Conservation (phyloP, 352 stramenopile species). For the Phytophthora boehmeriae region DNA sequence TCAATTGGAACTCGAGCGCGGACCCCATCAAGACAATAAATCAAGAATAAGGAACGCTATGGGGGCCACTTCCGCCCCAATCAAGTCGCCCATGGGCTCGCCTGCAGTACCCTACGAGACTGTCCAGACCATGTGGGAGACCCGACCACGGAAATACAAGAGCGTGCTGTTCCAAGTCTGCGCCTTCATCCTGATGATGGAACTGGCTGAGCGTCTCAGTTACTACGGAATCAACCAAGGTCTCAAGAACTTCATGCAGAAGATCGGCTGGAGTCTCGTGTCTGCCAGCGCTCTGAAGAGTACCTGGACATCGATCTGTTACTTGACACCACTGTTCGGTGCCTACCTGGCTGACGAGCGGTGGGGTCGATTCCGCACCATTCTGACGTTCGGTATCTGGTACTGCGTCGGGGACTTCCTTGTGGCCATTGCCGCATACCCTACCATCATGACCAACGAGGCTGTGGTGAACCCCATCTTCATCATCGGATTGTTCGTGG, state of each 20-base stretch:
- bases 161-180: constrained; percentile 66
- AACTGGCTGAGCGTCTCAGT: constrained; percentile 69
- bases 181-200: constrained; percentile 69
- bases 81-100: constrained; percentile 36
- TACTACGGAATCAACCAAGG: constrained; percentile 90
- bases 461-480: constrained; percentile 52
- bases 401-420: constrained; percentile 67
- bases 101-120: constrained; percentile 24
- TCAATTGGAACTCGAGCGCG: constrained; percentile 17
- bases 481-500: constrained; percentile 57
- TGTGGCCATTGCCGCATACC: constrained; percentile 51
- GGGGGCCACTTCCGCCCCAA: constrained; percentile 15
- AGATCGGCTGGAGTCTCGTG: constrained; percentile 62
- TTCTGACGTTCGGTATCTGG: constrained; percentile 56
- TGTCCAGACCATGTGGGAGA: constrained; percentile 47
- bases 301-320: constrained; percentile 70
- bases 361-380: constrained; percentile 68
- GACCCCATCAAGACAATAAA: constrained; percentile 12
- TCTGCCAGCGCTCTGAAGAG: constrained; percentile 64
- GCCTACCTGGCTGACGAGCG: constrained; percentile 66
- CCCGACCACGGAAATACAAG: constrained; percentile 58
- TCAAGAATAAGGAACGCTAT: constrained; percentile 7
- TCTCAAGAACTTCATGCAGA: constrained; percentile 86
- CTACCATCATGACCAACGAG: constrained; percentile 41
- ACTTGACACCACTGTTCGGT: constrained; percentile 63